phyloP scores from a whole-genome alignment of 768 basidiomycete species.

The Lanmaoa pseudosensibilis region DNA sequence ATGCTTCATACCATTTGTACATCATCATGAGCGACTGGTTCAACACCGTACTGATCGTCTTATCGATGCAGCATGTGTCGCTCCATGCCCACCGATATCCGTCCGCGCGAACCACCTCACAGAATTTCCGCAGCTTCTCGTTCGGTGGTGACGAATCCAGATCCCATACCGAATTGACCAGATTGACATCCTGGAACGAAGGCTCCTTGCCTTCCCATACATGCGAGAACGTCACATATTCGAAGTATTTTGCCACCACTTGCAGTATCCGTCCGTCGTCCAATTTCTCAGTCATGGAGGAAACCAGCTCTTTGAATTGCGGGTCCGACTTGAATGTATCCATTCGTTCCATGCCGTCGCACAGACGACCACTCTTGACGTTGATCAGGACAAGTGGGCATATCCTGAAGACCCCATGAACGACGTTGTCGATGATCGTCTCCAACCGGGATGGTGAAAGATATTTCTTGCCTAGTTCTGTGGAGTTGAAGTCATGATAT shows the following conservation, averaged over 20 bases:
- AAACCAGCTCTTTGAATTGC: slow-evolving; percentile 1
- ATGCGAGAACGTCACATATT: slow-evolving; percentile 15
- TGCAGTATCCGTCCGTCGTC: background rate
- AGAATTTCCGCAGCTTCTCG: slow-evolving; percentile 11
- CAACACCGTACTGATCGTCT: slow-evolving; percentile 3
- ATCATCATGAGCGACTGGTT: slow-evolving; percentile 6
- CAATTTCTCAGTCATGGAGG: slow-evolving; percentile 3
- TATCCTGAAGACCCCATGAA: too few relatives aligned
- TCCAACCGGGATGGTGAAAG: too few relatives aligned
- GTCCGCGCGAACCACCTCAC: background rate
- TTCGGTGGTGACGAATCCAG: background rate
- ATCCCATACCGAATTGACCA: background rate
- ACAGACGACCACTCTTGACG: too few relatives aligned
- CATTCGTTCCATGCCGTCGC: background rate
- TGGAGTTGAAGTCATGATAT: background rate
- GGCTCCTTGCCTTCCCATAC: slow-evolving; percentile 13
- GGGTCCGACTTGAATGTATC: background rate
- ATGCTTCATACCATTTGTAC: too few relatives aligned
- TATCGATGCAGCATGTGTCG: slow-evolving; percentile 14
- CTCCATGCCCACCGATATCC: slow-evolving; percentile 16
- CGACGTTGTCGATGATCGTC: too few relatives aligned
- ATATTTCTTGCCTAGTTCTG: background rate
- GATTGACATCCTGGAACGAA: slow-evolving; percentile 2
- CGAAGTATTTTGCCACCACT: slow-evolving; percentile 5
- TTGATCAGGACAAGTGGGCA: too few relatives aligned